Base-by-base conservation (phyloP, 345 rosid genomes). In the Populus davidiana region DNA sequence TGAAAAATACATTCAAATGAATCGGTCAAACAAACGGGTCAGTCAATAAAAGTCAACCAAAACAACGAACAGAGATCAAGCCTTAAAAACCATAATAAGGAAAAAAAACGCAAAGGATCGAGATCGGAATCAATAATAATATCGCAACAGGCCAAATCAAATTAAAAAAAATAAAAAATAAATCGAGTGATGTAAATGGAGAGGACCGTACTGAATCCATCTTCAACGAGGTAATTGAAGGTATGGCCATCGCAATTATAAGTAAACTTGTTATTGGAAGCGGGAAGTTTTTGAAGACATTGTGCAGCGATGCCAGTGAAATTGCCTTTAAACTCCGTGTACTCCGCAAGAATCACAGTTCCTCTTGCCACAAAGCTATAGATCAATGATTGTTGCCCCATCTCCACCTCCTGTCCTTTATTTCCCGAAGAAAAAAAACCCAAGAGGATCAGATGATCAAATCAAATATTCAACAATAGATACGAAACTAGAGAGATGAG, bases 351-450 rank as follows among this genome's bases (percentile, higher is more conserved):
- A 50, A 81, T 47, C 72, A 81, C 76, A 49, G 78, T 77, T 56
- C 84, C 84, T 64, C 84, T 62, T n/a, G 84, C 84, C 75, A 81
- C 84, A 27, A 81, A 81, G 74, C 81, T 73, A 59, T 81, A 81
- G 78, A 81, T 81, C 71, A 81, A 31, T 67, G 84, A 67, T 31
- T 77, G 78, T 25, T 81, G 84, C 23, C 84, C 81, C 84, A 77
- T 77, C 67, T 20, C 33, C 54, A 21, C 62, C 71, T 27, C 56
- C 29, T 77, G 17, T 36, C 39, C 5, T 27, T 23, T 61, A 5
- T 39, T 54, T 29, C 66, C n/a, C 69, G 14, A 23, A 7, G 17
- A 49, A 21, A 41, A 47, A 71, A 56, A 27, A 68, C 33, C 64
- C 72, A 25, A 39, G 18, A 17, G 21, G 16, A 49, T 27, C 72